A percentile compares a stretch with the other conserved stretches of the same genome.
These are phyloP conservation scores for Cyathus olla DNA, from an alignment of 1,284 basidiomycete genomes.

Conservation along the genomic window DNA sequence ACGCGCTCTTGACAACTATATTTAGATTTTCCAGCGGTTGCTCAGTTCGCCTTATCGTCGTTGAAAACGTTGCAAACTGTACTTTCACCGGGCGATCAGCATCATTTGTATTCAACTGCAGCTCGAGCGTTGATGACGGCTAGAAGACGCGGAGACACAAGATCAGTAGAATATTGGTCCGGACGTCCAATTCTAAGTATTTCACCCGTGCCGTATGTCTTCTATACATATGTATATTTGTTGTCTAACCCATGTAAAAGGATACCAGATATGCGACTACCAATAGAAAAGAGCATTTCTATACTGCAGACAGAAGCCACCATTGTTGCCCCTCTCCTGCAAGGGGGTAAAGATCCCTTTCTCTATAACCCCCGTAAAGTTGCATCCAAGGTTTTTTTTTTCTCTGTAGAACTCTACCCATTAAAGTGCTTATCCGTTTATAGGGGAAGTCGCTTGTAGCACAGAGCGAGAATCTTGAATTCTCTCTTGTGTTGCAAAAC, in stretches of 20 bases:
- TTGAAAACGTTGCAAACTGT: slow-evolving; percentile 76
- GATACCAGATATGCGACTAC: slow-evolving; percentile 76
- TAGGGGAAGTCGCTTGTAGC: slow-evolving; percentile 78
- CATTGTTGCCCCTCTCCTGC: slow-evolving; percentile 58
- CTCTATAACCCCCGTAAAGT: slow-evolving; percentile 88
- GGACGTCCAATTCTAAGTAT: slow-evolving; percentile 84
- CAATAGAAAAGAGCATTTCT: slow-evolving; percentile 79
- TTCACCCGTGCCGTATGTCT: slow-evolving; percentile 78
- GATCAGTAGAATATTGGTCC: slow-evolving; percentile 86
- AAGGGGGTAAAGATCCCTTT: slow-evolving; percentile 80
- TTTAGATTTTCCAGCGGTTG: slow-evolving; percentile 80
- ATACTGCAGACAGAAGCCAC: slow-evolving; percentile 56
- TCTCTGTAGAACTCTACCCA: neutral
- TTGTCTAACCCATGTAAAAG: slow-evolving; percentile 49
- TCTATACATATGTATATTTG: slow-evolving; percentile 4
- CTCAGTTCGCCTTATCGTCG: slow-evolving; percentile 83
- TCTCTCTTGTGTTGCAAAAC: slow-evolving; percentile 89
- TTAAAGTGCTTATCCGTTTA: slow-evolving; percentile 14
- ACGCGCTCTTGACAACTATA: neutral
- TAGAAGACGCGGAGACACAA: slow-evolving; percentile 80
- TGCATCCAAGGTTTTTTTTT: slow-evolving; percentile 66
- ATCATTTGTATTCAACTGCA: slow-evolving; percentile 80
- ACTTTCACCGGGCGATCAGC: slow-evolving; percentile 80
- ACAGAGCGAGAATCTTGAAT: slow-evolving; percentile 86
- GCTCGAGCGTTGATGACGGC: slow-evolving; percentile 76